Evolutionary conservation across 768 basidiomycete species (phyloP), one percentile per base, ranked within the genome.

Genomic region (Epithele typhae): DNA sequence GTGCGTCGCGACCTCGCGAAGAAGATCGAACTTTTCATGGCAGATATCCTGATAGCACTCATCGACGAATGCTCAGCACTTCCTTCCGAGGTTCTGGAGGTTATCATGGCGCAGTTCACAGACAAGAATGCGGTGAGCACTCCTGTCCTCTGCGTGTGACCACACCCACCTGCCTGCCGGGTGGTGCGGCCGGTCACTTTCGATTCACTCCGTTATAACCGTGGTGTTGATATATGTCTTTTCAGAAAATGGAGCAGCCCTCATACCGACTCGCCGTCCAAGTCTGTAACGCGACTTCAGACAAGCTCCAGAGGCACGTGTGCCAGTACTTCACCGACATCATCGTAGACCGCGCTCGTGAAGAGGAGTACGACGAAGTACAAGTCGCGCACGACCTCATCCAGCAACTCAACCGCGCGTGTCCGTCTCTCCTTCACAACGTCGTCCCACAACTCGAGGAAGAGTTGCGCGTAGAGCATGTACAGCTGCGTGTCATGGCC

Each of bases 381-480:
- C 76, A 80, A 51, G 74, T 73, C 4, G 85, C 91, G 3, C 95
- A 97, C 64, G 77, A 81, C 27, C 86, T 96, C 54, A 84, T 98
- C 67, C 84, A 87, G 58, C 81, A 80, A 15, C 74, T 98, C 5
- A 81, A 88, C 61, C 78, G 78, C 19, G 78, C 84, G 22, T 92
- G 86, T 63, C 92, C 95, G 0, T 70, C 78, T 7, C 71, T 97
- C 12, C 71, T 98, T 1, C 82, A 89, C 59, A 92, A 87, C 62
- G 92, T 97, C 39, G 84, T 98, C 21, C 94, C 95, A 0, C 87
- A 92, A 46, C 78, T 98, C 15, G 93, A 95, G 61, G 88, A 93
- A 53, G 92, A 96, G 58, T 73, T 97, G 4, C 79, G 81, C 19
- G 82, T 85, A 3, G 88, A 91, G 53, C 79, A 87, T 30, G 59